phyloP scores from a whole-genome alignment of 2,329 filamentous ascomycete genomes.

The Scedosporium aurantiacum region DNA sequence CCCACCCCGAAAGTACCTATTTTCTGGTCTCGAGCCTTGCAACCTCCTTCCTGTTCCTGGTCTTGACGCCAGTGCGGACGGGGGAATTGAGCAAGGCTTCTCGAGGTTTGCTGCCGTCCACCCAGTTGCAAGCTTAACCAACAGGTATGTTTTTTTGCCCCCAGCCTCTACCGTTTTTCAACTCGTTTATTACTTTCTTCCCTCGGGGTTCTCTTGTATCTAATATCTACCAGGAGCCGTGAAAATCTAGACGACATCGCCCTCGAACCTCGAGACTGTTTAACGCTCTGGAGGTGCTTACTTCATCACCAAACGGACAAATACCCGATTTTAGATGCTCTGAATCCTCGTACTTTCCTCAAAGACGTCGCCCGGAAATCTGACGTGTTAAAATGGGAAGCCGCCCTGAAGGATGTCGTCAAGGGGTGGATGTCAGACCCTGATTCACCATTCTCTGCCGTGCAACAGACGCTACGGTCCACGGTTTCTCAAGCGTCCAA shows the following conservation, averaged over 20 bases:
- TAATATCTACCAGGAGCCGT: conserved; percentile 28
- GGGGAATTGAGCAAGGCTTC: conserved; percentile 22
- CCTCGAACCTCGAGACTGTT: conserved; percentile 61
- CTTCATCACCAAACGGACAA: conserved; percentile 37
- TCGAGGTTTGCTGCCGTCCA: conserved; percentile 50
- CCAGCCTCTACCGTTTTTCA: background rate
- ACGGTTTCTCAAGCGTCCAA: background rate
- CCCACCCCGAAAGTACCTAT: conserved; percentile 34
- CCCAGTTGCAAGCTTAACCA: conserved; percentile 51
- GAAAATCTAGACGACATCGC: conserved; percentile 56
- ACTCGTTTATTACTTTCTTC: background rate
- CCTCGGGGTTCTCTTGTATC: background rate
- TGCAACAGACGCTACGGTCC: conserved; percentile 32
- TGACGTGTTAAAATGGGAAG: conserved; percentile 57
- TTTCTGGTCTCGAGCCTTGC: conserved; percentile 38
- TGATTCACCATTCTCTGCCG: conserved; percentile 27
- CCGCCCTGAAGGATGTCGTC: conserved; percentile 46
- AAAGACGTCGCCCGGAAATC: conserved; percentile 49
- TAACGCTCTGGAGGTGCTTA: conserved; percentile 56
- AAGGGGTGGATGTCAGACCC: conserved; percentile 47
- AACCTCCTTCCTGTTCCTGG: conserved; percentile 30
- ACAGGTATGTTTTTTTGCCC: conserved; percentile 34
- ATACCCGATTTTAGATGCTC: conserved; percentile 35
- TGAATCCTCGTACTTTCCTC: conserved; percentile 39
- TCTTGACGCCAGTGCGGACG: conserved; percentile 24